These are phyloP conservation scores for Pyrenochaeta sp. DNA, from an alignment of 2,329 filamentous ascomycete species.

Conservation along the genomic window DNA sequence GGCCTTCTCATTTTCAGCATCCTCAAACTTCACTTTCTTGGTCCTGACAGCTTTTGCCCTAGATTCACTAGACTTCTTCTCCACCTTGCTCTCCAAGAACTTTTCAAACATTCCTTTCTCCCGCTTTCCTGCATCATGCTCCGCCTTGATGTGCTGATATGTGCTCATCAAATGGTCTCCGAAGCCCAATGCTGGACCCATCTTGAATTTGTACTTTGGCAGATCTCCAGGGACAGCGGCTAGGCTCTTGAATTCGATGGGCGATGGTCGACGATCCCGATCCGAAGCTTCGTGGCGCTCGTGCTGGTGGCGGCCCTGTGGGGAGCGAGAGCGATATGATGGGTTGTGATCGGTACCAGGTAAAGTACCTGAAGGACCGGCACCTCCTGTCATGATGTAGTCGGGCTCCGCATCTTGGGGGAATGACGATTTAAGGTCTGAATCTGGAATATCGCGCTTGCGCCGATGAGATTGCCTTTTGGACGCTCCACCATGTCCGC, in stretches of 20 bases:
- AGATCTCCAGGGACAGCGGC: constrained; percentile 22
- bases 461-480: background rate
- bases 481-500: too few relatives aligned
- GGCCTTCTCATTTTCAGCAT: background rate
- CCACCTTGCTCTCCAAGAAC: constrained; percentile 10
- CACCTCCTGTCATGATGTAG: constrained; percentile 12
- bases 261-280: too few relatives aligned
- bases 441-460: constrained; percentile 1
- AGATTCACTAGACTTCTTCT: constrained; percentile 3
- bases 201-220: constrained; percentile 25
- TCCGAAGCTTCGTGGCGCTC: too few relatives aligned
- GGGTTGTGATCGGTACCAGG: background rate
- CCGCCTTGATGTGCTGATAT: constrained; percentile 30
- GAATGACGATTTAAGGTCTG: background rate
- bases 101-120: constrained; percentile 21
- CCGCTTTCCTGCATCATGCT: constrained; percentile 24
- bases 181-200: constrained; percentile 23
- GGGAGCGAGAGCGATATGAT: background rate
- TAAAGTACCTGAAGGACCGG: constrained; percentile 2
- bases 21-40: background rate
- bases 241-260: background rate
- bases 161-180: constrained; percentile 24
- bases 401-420: background rate
- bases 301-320: background rate
- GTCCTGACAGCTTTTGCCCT: background rate